phyloP scores from a whole-genome alignment of 2,329 filamentous ascomycete genomes.

The Colletotrichum sp. region DNA sequence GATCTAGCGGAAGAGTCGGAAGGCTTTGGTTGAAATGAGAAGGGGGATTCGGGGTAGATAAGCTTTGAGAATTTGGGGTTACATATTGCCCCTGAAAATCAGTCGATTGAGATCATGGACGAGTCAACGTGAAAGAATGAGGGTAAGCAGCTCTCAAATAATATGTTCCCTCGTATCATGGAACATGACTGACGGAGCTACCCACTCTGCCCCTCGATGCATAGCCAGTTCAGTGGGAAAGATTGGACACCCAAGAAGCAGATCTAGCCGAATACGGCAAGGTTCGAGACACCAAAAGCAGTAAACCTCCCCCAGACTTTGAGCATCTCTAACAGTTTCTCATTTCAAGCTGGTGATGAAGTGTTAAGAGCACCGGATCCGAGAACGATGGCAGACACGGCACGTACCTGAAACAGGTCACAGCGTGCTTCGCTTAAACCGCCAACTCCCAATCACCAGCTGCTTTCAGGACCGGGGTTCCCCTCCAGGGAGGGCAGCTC shows the following conservation, averaged over 20 bases:
- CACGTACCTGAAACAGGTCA: constrained; percentile 20
- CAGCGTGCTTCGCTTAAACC: constrained; percentile 3
- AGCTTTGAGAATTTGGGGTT: background rate
- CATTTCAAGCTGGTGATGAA: background rate
- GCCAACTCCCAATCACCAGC: background rate
- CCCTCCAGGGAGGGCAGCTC: background rate
- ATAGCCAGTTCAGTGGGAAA: background rate
- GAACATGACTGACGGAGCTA: background rate
- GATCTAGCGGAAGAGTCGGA: constrained; percentile 29
- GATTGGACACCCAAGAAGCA: background rate
- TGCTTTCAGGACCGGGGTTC: background rate
- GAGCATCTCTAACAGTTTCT: background rate
- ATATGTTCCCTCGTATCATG: background rate
- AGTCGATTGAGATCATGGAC: background rate
- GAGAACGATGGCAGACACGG: background rate
- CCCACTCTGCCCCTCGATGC: background rate
- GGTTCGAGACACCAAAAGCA: background rate
- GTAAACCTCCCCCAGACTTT: background rate
- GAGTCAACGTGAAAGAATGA: background rate
- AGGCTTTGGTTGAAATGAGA: constrained; percentile 2
- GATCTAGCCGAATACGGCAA: background rate
- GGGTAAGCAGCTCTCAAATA: background rate
- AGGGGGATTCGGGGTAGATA: background rate
- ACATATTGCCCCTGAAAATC: background rate
- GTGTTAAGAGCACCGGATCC: background rate